Conservation (phyloP, 2,329 filamentous ascomycete genomes). For the Aspergillus glaucus region DNA sequence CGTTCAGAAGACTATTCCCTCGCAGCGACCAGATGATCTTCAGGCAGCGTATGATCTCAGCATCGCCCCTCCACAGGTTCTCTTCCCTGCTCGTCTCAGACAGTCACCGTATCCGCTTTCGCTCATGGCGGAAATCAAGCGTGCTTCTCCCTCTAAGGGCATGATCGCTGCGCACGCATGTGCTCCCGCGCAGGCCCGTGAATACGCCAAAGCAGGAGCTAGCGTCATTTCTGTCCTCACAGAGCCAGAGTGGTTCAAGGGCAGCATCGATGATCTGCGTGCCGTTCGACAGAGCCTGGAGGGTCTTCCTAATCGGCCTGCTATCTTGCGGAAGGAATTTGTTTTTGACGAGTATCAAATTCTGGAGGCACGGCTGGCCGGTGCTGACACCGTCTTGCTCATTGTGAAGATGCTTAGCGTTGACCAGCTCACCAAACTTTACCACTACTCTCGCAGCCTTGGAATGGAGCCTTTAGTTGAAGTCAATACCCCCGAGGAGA, state of each 20-base stretch:
- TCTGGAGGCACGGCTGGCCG: constrained; percentile 82
- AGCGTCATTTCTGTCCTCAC: constrained; percentile 98
- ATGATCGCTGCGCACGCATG: constrained; percentile 82
- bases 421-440: constrained; percentile 67
- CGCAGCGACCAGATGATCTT: constrained; percentile 73
- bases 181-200: constrained; percentile 81
- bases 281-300: constrained; percentile 83
- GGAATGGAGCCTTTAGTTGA: constrained; percentile 98
- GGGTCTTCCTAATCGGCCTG: constrained; percentile 85
- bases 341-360: constrained; percentile 99
- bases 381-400: constrained; percentile 87
- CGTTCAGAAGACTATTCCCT: constrained; percentile 77
- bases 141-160: constrained; percentile 92
- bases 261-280: constrained; percentile 86
- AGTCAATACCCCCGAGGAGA: constrained; percentile 90
- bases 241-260: constrained; percentile 98
- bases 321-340: constrained; percentile 90
- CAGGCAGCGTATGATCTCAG: constrained; percentile 81
- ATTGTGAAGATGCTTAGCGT: constrained; percentile 97
- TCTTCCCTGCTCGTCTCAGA: constrained; percentile 70
- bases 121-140: constrained; percentile 95
- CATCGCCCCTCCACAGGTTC: constrained; percentile 74
- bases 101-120: constrained; percentile 83
- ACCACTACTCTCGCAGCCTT: constrained; percentile 79
- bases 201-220: constrained; percentile 87